Evolutionary conservation across 2,329 filamentous ascomycete genomes (phyloP), one percentile per base, ranked within the genome.

Genomic region (Penicillium brevicompactum): DNA sequence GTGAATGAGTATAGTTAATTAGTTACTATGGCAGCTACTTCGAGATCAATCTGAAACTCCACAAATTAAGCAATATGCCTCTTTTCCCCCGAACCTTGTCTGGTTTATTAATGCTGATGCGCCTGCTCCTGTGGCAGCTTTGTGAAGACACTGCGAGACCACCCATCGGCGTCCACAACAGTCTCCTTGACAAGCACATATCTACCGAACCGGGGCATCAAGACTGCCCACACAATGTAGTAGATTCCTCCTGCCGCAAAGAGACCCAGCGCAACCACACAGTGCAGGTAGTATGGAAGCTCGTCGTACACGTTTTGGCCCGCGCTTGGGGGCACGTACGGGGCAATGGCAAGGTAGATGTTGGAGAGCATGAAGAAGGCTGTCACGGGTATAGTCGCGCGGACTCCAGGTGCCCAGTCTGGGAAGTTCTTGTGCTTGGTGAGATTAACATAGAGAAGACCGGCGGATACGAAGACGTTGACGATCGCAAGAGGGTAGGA

Each of bases 121-220:
- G 46, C 46, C 13, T 46, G 21, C 34, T 55, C 51, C 32, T 66
- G 34, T 7, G 82, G 80, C 57, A 75, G 68, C 54, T 68, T 76
- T 2, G 76, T 70, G 64, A 87, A 86, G 2, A 82, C 76, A 51
- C 75, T 83, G 31, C 82, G 75, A 61, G 85, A 84, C 86, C 86
- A 88, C 1, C 86, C 85, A 67, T 88, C 85, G 41, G 83, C 78
- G 57, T 85, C 82, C 7, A 87, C 70, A 2, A 79, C 68, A 0
- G 74, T 77, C 69, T 86, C 81, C 53, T 81, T 78, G 2, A 84
- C 77, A 9, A 89, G 75, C 62, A 83, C 77, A 63, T 88, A 77
- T 14, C 65, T 60, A 13, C 73, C 72, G 24, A 71, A 46, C 48
- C 74, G 73, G 1, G 81, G 81, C 56, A 82, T 55, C 6, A 82